These are phyloP conservation scores for Trapa bicornis DNA, from an alignment of 345 rosid species.

Conservation along the genomic window DNA sequence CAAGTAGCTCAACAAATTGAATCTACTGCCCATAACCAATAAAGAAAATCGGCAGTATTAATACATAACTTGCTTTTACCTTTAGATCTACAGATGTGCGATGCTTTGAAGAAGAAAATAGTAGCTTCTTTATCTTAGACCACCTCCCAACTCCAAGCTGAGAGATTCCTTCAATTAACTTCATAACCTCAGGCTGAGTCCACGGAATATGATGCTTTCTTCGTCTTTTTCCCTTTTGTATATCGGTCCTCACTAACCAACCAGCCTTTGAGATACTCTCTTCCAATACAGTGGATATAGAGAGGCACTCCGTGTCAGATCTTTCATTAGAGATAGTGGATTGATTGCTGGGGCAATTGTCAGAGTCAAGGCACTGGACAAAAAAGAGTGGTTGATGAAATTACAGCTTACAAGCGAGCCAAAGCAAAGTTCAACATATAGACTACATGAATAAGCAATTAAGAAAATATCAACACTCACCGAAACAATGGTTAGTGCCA, in stretches of 20 bases:
- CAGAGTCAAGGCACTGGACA: conserved; percentile 9
- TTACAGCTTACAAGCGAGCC: background rate
- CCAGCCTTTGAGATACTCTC: conserved; percentile 4
- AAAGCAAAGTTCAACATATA: background rate
- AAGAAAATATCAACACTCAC: background rate
- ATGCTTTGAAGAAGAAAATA: conserved; percentile 20
- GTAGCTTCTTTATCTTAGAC: conserved; percentile 22
- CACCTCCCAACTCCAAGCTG: conserved; percentile 24
- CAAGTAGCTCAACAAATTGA: too few relatives aligned
- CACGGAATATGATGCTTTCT: conserved; percentile 20
- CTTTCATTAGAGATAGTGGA: conserved; percentile 5
- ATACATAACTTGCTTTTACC: conserved; percentile 6
- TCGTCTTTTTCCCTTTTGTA: conserved; percentile 11
- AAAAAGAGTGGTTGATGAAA: background rate
- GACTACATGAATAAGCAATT: background rate
- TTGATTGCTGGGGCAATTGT: conserved; percentile 10
- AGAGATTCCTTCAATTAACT: conserved; percentile 24
- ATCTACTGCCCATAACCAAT: background rate
- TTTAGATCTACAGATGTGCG: conserved; percentile 27
- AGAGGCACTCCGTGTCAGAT: conserved; percentile 6
- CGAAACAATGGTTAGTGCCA: background rate
- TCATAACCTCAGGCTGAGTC: conserved; percentile 23
- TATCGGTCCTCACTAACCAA: conserved; percentile 1
- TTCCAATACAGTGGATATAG: background rate
- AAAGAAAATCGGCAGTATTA: background rate